Base-by-base conservation (phyloP, 345 rosid genomes). In the Kernera saxatilis region DNA sequence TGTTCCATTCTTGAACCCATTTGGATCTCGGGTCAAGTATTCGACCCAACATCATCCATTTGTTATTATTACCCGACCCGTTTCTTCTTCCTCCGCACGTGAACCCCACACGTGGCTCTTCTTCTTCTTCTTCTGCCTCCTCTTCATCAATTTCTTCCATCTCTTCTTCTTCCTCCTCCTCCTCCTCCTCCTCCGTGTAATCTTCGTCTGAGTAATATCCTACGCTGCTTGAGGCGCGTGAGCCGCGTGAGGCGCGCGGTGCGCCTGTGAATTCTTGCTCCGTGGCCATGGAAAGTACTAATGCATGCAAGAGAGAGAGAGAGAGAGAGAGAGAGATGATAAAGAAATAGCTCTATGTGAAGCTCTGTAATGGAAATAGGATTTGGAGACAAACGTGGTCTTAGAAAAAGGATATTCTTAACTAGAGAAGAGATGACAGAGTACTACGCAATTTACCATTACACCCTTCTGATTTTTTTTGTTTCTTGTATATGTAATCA, bases 1-100 rank as follows among this genome's bases (percentile, higher is more conserved):
- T 73, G 81, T 91, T 94, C 99, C 99, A 94, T 77, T 89, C 92
- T 66, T 87, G 89, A 45, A 93, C 87, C 89, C 93, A 83, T 75
- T 78, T 90, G 40, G 90, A 88, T 79, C 85, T 84, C 50, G 98
- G 97, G 88, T 93, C 97, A 53, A 93, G 48, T 8, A 87, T 84
- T 26, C 81, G 90, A 39, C 91, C 92, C 50, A 83, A 27, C 3
- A 70, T 70, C 70, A 68, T 43, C 88, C 89, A 84, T 56, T 81
- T 61, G 26, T 77, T 39, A 4, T 85, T 39, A 27, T 58, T 12
- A 37, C 79, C 22, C 17, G 54, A 41, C 67, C 77, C 32, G 45
- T 74, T 67, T 70, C 72, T 65, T 63, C 70, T 63, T 71, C 55
- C 64, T 13, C 82, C 69, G 44, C 84, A 76, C 52, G 48, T 64